phyloP scores from a whole-genome alignment of 257 asterid species.

The Eustoma russellianum region DNA sequence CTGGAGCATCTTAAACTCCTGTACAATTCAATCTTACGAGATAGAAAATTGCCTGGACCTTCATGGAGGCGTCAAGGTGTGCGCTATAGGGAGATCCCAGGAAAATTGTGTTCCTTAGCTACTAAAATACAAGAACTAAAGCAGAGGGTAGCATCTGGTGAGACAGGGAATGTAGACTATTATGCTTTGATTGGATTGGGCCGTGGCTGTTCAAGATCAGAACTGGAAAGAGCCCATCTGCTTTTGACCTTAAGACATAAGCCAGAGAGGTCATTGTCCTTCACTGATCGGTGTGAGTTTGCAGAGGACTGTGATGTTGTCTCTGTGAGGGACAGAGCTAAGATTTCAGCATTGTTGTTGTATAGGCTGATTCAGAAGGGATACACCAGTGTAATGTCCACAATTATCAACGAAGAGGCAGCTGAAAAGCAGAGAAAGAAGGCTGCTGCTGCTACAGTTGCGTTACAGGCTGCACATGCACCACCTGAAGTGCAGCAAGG shows the following conservation, averaged over 20 bases:
- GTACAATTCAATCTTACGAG: conserved; percentile 72
- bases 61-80: conserved; percentile 77
- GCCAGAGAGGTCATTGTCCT: conserved; percentile 69
- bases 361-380: conserved; percentile 94
- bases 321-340: conserved; percentile 65
- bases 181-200: conserved; percentile 70
- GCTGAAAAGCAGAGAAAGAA: conserved; percentile 68
- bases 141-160: conserved; percentile 77
- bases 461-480: conserved; percentile 27
- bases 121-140: conserved; percentile 71
- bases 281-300: conserved; percentile 75
- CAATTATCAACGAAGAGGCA: conserved; percentile 66
- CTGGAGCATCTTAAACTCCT: conserved; percentile 81
- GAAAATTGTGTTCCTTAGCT: conserved; percentile 66
- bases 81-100: conserved; percentile 85
- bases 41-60: conserved; percentile 66
- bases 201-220: conserved; percentile 78
- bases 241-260: conserved; percentile 68
- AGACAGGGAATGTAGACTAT: conserved; percentile 70
- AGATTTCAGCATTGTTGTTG: conserved; percentile 61
- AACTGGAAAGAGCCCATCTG: conserved; percentile 78
- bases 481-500: conserved; percentile 3
- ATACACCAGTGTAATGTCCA: conserved; percentile 42
- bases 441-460: conserved; percentile 31
- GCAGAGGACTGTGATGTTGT: conserved; percentile 65